Percentiles rank a stretch among this genome's conserved stretches.
phyloP scores from a whole-genome alignment of 331 rosid genomes.

The Malus hybrid region DNA sequence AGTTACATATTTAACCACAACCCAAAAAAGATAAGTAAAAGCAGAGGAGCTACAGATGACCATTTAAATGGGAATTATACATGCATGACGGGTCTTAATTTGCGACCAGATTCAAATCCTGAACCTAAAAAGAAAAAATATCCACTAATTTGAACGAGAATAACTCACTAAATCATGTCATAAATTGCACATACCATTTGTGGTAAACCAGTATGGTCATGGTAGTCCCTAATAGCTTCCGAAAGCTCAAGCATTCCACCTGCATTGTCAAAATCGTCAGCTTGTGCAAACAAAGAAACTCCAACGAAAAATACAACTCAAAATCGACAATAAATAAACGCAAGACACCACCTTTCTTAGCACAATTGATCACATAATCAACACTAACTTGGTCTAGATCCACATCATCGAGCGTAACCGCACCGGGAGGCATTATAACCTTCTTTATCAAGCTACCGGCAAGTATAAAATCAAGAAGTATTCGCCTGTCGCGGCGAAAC shows the following conservation, averaged over 20 bases:
- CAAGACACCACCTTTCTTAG: constrained; percentile 53
- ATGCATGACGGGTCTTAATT: background rate
- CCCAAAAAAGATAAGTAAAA: background rate
- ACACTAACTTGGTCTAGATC: constrained; percentile 98
- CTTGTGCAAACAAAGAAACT: constrained; percentile 6
- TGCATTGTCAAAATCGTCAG: constrained; percentile 17
- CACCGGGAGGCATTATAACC: constrained; percentile 98
- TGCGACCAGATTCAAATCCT: background rate
- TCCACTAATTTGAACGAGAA: background rate
- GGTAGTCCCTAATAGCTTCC: constrained; percentile 97
- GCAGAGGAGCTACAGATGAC: background rate
- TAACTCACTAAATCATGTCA: background rate
- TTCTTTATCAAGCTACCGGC: constrained; percentile 91
- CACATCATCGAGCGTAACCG: constrained; percentile 91
- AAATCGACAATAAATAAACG: background rate
- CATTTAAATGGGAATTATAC: background rate
- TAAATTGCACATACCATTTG: constrained; percentile 51
- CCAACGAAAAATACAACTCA: background rate
- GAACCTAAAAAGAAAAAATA: background rate
- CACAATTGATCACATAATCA: constrained; percentile 85
- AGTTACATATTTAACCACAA: background rate
- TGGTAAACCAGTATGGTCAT: constrained; percentile 79
- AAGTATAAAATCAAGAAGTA: constrained; percentile 84
- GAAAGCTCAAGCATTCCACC: constrained; percentile 93
- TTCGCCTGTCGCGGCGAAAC: constrained; percentile 74